Evolutionary conservation across 2,329 filamentous ascomycete genomes (phyloP).

Genomic region (Aspergillus sp.): DNA sequence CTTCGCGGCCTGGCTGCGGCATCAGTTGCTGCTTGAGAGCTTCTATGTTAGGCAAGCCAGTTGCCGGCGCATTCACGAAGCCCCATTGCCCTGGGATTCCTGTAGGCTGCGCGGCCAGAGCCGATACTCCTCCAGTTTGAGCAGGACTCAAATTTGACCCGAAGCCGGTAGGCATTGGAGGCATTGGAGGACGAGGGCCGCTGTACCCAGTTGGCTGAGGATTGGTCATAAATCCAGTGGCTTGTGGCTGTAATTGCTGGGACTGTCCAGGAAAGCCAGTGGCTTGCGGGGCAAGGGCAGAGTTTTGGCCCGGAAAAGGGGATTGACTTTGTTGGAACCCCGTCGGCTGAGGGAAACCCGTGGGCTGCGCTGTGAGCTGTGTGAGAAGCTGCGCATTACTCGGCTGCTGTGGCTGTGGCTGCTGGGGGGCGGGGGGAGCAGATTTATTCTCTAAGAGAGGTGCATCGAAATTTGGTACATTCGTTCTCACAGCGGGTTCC

Average conservation of each 20-base stretch:
- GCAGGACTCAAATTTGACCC: constrained; percentile 61
- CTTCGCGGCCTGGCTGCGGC: constrained; percentile 91
- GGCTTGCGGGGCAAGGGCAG: constrained; percentile 38
- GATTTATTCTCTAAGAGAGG: constrained; percentile 52
- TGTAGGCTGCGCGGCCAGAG: constrained; percentile 89
- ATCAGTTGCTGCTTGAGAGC: constrained; percentile 92
- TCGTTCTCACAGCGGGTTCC: constrained; percentile 58
- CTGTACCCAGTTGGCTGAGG: constrained; percentile 77
- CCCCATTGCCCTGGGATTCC: constrained; percentile 95
- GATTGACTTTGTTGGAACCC: constrained; percentile 62
- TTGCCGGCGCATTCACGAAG: constrained; percentile 90
- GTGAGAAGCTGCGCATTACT: constrained; percentile 66
- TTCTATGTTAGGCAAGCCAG: constrained; percentile 90
- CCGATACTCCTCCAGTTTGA: constrained; percentile 68
- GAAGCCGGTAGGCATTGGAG: constrained; percentile 77
- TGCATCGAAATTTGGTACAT: constrained; percentile 70
- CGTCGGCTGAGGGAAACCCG: constrained; percentile 64
- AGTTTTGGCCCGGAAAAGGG: constrained; percentile 46
- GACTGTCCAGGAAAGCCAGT: constrained; percentile 49
- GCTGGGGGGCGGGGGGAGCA: constrained; percentile 57
- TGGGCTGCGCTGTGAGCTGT: constrained; percentile 57
- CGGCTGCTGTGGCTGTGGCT: constrained; percentile 69
- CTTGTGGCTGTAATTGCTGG: constrained; percentile 64
- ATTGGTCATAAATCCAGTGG: constrained; percentile 70
- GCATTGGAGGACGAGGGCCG: constrained; percentile 77